Conservation (phyloP, 108 stramenopile genomes). For the Fragilariopsis cylindrus region DNA sequence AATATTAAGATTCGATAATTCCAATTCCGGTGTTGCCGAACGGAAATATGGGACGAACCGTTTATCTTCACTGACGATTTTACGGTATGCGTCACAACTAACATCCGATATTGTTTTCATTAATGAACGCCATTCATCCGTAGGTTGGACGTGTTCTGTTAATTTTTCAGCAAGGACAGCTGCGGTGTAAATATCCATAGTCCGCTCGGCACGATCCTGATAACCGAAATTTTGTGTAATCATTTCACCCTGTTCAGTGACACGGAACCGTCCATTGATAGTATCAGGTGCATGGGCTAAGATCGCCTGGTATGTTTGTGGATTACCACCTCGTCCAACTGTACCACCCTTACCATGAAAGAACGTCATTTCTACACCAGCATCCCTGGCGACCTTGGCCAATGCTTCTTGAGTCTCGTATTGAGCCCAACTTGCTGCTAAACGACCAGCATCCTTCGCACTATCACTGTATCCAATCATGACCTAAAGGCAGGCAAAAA, state of each 20-base stretch:
- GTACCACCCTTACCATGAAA: conserved; percentile 99
- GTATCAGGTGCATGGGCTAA: conserved; percentile 93
- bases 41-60: conserved; percentile 98
- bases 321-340: conserved; percentile 97
- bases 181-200: conserved; percentile 95
- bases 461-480: conserved; percentile 99
- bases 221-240: conserved; percentile 97
- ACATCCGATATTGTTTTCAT: conserved; percentile 87
- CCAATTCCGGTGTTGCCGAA: conserved; percentile 94
- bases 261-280: conserved; percentile 95
- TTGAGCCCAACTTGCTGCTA: conserved; percentile 96
- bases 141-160: conserved; percentile 55
- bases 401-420: conserved; percentile 92
- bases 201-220: conserved; percentile 83
- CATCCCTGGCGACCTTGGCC: conserved; percentile 85
- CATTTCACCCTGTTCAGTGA: conserved; percentile 99
- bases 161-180: conserved; percentile 89
- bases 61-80: conserved; percentile 80
- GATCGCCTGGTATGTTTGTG: conserved; percentile 79
- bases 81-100: conserved; percentile 90
- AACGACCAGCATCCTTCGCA: conserved; percentile 96
- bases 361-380: conserved; percentile 67
- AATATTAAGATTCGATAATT: conserved; percentile 90
- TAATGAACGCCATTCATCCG: conserved; percentile 74
- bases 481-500: conserved; percentile 29